phyloP scores from a whole-genome alignment of 129 eudicot species.

The Scalesia atractyloides region DNA sequence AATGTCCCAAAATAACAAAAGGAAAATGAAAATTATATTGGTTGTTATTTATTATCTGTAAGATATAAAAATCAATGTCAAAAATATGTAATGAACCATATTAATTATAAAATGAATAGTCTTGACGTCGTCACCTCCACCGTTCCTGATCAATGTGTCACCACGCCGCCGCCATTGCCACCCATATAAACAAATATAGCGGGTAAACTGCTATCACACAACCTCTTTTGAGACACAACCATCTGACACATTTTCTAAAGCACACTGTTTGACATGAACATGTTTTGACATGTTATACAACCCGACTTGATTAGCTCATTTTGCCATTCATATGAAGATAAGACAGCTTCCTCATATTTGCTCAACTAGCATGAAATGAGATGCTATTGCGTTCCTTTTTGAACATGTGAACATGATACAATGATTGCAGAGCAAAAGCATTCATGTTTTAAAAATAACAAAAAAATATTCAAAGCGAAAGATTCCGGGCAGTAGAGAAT shows the following conservation, averaged over 20 bases:
- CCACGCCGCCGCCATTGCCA: not conserved
- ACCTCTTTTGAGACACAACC: not conserved
- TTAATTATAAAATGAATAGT: too few relatives aligned
- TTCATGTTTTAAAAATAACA: slow-evolving; percentile 18
- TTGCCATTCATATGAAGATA: slow-evolving; percentile 1
- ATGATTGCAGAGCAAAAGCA: slow-evolving; percentile 28
- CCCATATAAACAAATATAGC: not conserved
- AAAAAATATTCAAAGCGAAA: slow-evolving; percentile 12
- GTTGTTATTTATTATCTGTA: too few relatives aligned
- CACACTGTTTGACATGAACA: too few relatives aligned
- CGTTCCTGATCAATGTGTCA: too few relatives aligned
- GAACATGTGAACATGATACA: slow-evolving; percentile 28
- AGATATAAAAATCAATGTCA: too few relatives aligned
- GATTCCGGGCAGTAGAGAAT: slow-evolving; percentile 30
- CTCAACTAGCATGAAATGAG: slow-evolving; percentile 3
- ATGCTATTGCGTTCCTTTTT: not conserved
- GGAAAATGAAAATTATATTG: too few relatives aligned
- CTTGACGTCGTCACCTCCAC: too few relatives aligned
- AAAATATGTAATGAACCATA: too few relatives aligned
- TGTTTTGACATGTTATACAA: not conserved
- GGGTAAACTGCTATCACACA: not conserved
- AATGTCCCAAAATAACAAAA: too few relatives aligned
- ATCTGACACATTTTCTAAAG: too few relatives aligned
- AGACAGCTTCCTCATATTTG: not conserved
- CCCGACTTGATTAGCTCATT: not conserved